These are phyloP conservation scores for Aspergillus funiculosus DNA, from an alignment of 495 filamentous ascomycete species.

Conservation along the genomic window DNA sequence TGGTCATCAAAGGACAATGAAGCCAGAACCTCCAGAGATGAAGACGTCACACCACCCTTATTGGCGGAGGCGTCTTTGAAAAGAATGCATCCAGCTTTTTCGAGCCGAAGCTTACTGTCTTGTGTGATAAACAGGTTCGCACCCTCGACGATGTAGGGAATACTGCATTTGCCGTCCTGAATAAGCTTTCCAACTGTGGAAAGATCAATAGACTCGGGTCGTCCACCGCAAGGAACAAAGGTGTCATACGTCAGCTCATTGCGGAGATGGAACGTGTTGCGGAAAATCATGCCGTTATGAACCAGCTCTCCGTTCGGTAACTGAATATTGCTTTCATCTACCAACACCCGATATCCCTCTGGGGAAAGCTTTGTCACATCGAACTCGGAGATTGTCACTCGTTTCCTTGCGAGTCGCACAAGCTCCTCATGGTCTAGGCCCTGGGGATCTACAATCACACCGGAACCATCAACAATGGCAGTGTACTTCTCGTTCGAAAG, in stretches of 20 bases:
- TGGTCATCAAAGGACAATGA: constrained; percentile 88
- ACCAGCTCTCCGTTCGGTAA: constrained; percentile 83
- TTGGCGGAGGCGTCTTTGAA: constrained; percentile 99
- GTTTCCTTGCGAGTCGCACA: constrained; percentile 73
- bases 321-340: constrained; percentile 81
- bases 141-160: constrained; percentile 95
- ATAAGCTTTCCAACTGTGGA: constrained; percentile 80
- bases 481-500: constrained; percentile 93
- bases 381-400: constrained; percentile 85
- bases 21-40: constrained; percentile 91
- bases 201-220: constrained; percentile 94
- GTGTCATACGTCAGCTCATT: constrained; percentile 67
- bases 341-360: constrained; percentile 85
- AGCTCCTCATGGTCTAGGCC: constrained; percentile 83
- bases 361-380: constrained; percentile 79
- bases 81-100: constrained; percentile 85
- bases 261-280: constrained; percentile 93
- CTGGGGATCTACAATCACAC: constrained; percentile 88
- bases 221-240: constrained; percentile 95
- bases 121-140: constrained; percentile 99
- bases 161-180: constrained; percentile 67
- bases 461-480: constrained; percentile 88
- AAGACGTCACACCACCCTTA: constrained; percentile 98
- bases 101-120: constrained; percentile 90
- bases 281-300: constrained; percentile 89